Conservation (phyloP, 2,329 filamentous ascomycete species). For the Colletotrichum sp. region DNA sequence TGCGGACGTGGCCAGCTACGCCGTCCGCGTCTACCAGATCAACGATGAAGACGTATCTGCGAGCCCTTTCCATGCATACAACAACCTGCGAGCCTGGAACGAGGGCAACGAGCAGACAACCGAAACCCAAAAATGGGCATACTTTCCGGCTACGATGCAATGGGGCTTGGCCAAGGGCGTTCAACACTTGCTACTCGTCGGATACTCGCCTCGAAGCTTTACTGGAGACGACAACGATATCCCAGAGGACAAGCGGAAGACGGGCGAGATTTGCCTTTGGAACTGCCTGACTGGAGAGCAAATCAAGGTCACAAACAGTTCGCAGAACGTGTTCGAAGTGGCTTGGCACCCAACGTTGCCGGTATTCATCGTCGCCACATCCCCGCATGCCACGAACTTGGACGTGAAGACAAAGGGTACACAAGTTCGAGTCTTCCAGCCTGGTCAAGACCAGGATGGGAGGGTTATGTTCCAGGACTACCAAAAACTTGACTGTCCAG, state of each 20-base stretch:
- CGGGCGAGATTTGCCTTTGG: conserved; percentile 67
- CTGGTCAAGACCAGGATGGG: conserved; percentile 29
- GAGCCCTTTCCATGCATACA: conserved; percentile 43
- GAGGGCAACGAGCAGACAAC: conserved; percentile 34
- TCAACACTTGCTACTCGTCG: conserved; percentile 60
- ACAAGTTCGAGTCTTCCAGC: conserved; percentile 61
- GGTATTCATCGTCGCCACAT: conserved; percentile 63
- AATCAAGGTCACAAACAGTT: conserved; percentile 54
- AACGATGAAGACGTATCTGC: conserved; percentile 36
- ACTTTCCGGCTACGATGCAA: conserved; percentile 67
- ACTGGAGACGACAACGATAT: conserved; percentile 61
- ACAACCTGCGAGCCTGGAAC: conserved; percentile 36
- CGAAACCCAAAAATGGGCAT: conserved; percentile 57
- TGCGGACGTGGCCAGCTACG: conserved; percentile 56
- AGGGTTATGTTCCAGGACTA: conserved; percentile 47
- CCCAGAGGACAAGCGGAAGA: conserved; percentile 60
- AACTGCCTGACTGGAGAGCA: conserved; percentile 49
- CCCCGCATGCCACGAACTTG: conserved; percentile 50
- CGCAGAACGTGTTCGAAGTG: conserved; percentile 69
- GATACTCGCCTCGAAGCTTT: conserved; percentile 65
- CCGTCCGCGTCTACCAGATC: conserved; percentile 63
- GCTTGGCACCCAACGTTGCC: conserved; percentile 63
- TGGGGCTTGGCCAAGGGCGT: conserved; percentile 57
- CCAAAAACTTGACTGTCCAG: conserved; percentile 63
- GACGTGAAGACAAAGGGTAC: conserved; percentile 50